Conservation (phyloP, 495 filamentous ascomycete species). For the Talaromyces trachyspermus region DNA sequence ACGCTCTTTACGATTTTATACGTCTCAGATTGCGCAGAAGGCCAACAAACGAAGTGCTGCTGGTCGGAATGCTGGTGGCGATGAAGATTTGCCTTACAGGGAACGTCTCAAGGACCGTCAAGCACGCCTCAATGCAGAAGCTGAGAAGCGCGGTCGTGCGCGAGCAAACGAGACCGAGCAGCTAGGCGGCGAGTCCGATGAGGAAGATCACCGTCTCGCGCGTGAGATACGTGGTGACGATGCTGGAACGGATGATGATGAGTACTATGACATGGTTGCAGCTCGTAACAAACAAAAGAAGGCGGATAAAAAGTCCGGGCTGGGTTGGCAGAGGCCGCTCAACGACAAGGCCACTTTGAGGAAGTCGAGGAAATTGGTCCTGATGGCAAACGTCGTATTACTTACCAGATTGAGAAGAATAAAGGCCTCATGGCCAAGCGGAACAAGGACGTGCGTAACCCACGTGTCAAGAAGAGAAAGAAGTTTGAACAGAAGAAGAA, state of each 20-base stretch:
- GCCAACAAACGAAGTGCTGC: constrained; percentile 76
- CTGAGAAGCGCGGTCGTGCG: constrained; percentile 73
- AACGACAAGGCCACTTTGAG: constrained; percentile 50
- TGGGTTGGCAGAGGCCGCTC: constrained; percentile 43
- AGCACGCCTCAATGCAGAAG: constrained; percentile 75
- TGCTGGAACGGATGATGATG: constrained; percentile 48
- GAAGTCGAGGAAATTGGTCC: constrained; percentile 51
- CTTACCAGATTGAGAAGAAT: constrained; percentile 92
- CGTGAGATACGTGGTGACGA: constrained; percentile 34
- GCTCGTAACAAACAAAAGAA: constrained; percentile 62
- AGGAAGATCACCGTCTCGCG: constrained; percentile 36
- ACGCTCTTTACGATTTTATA: constrained; percentile 91
- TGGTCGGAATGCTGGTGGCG: constrained; percentile 79
- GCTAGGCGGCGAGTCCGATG: constrained; percentile 60
- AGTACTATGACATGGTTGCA: constrained; percentile 87
- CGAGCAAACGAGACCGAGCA: constrained; percentile 50
- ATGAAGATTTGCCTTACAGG: constrained; percentile 82
- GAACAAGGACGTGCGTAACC: constrained; percentile 90
- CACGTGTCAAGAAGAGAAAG: constrained; percentile 94
- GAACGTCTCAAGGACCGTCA: constrained; percentile 82
- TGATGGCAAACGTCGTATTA: constrained; percentile 84
- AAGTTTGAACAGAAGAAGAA: constrained; percentile 90
- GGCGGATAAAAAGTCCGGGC: constrained; percentile 60
- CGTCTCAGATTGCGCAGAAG: constrained; percentile 90
- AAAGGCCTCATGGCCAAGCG: constrained; percentile 84